Base-by-base conservation (phyloP, 345 rosid genomes). In the Linum tenue region DNA sequence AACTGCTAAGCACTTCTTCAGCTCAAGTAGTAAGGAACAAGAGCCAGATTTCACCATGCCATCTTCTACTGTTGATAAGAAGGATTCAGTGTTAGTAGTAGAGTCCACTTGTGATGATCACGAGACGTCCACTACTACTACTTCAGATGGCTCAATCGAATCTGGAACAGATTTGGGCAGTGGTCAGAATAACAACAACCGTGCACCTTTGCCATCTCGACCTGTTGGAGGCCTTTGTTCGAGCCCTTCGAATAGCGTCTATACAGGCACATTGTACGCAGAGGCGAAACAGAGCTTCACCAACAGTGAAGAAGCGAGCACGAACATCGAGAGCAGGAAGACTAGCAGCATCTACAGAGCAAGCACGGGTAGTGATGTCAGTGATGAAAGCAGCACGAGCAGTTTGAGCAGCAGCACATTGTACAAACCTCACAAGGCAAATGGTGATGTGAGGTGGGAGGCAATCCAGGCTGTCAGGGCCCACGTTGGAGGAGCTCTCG, bases 361-460 rank as follows among this genome's bases (percentile, higher is more conserved):
- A 64, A 89, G 98, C 82, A 84, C 89, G 1, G 88, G 85, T 58
- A 92, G 98, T 71, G 94, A 91, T 77, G 67, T 85, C 7, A 88
- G 96, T n/a, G 95, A 92, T 53, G 98, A 87, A 68, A 92, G 96
- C 84, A 92, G 87, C 82, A 80, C 85, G 0, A 92, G 95, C 70
- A 83, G 83, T 78, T 72, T 87, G 48, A 84, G 92, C 80, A 76
- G 76, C 44, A 71, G 86, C 6, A 22, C 31, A 22, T 64, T 72
- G 61, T 77, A 84, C 79, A 92, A 87, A 74, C 98, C 98, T 11
- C 98, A 89, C 59, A 84, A 85, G 74, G 91, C 92, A 62, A 92
- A 92, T 60, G 31, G 31, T 22, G 98, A 92, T 65, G 72, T 70
- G 38, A 71, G 95, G 64, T 92, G 98, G 98, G 96, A 87, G 69